phyloP scores from a whole-genome alignment of 768 basidiomycete genomes.

The Lactarius sanguifluus region DNA sequence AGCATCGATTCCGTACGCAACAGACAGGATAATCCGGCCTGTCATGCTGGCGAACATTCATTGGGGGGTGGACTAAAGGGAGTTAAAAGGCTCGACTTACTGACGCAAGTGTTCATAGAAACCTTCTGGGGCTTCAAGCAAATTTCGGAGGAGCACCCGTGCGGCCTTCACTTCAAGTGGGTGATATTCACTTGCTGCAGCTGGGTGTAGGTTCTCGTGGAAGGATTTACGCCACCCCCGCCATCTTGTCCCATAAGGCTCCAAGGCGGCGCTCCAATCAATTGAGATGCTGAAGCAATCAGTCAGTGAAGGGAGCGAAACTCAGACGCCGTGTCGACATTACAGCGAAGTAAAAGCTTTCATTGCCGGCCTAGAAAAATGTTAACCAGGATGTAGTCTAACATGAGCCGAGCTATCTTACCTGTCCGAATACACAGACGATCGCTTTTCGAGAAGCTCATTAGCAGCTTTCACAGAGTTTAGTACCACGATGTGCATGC shows the following conservation, averaged over 20 bases:
- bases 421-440: conserved; percentile 29
- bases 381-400: neutral
- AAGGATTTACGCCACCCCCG: conserved; percentile 44
- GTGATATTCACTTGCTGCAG: conserved; percentile 32
- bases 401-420: neutral
- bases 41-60: conserved; percentile 38
- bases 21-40: conserved; percentile 42
- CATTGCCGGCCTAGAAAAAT: conserved; percentile 10
- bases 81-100: conserved; percentile 34
- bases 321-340: neutral
- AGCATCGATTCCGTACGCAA: conserved; percentile 50
- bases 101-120: conserved; percentile 40
- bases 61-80: neutral
- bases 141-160: conserved; percentile 36
- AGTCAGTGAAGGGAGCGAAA: neutral
- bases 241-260: conserved; percentile 45
- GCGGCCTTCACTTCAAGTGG: conserved; percentile 26
- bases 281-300: conserved; percentile 41
- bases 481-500: conserved; percentile 29
- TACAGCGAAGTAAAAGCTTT: conserved; percentile 11
- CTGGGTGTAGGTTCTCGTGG: conserved; percentile 42
- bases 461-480: conserved; percentile 30
- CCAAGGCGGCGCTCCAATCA: conserved; percentile 42
- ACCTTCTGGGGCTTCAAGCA: conserved; percentile 40
- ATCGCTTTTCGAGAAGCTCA: conserved; percentile 35